These are phyloP conservation scores for Monoraphidium neglectum DNA, from an alignment of 139 green algal genomes.

Conservation along the genomic window DNA sequence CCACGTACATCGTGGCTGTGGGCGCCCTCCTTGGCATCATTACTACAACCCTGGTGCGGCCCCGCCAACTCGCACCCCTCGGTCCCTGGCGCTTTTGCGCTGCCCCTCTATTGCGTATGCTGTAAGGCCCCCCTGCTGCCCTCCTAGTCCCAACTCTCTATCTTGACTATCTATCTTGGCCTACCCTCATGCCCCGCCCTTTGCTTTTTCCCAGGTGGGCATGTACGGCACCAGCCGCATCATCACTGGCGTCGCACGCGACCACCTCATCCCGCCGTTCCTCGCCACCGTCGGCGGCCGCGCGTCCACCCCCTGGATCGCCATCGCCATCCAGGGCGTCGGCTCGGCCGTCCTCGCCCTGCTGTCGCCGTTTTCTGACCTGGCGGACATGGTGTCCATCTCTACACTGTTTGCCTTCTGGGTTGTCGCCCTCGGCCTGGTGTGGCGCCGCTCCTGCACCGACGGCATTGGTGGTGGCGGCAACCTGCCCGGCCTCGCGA, in stretches of 20 bases:
- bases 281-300: slow-evolving; percentile 7
- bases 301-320: slow-evolving; percentile 29
- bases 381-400: slow-evolving; percentile 74
- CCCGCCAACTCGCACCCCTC: too few species aligned
- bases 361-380: not conserved
- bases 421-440: slow-evolving; percentile 52
- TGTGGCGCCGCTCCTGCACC: slow-evolving; percentile 36
- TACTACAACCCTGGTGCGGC: slow-evolving; percentile 12
- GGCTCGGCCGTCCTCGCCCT: slow-evolving; percentile 25
- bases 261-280: slow-evolving; percentile 28
- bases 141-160: too few species aligned
- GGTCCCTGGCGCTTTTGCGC: too few species aligned
- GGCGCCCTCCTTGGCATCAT: slow-evolving; percentile 45
- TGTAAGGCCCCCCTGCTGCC: too few species aligned
- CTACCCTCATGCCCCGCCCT: too few species aligned
- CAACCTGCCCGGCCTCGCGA: too few species aligned
- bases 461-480: slow-evolving; percentile 2
- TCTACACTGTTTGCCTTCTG: slow-evolving; percentile 74
- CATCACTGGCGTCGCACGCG: slow-evolving; percentile 15
- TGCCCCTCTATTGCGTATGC: too few species aligned
- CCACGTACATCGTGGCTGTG: slow-evolving; percentile 37
- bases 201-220: not conserved
- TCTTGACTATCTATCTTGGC: too few species aligned
- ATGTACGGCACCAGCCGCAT: slow-evolving; percentile 11
- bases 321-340: slow-evolving; percentile 47